These are phyloP conservation scores for Cladosporium velox DNA, from an alignment of 2,329 filamentous ascomycete species.

Conservation along the genomic window DNA sequence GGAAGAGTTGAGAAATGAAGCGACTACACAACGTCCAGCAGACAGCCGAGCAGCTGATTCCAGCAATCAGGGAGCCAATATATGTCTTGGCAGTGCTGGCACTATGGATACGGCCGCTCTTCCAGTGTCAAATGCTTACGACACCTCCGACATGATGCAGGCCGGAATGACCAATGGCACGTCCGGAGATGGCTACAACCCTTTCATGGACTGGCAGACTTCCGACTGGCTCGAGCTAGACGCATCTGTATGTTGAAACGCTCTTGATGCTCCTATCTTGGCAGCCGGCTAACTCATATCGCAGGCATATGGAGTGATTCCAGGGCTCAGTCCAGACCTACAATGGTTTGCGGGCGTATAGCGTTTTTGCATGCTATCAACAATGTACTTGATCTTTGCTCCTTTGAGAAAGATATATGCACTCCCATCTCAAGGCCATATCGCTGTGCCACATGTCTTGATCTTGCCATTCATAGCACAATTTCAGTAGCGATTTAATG, in stretches of 20 bases:
- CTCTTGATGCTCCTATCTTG: not conserved
- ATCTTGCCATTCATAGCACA: too few relatives aligned
- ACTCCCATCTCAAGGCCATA: too few relatives aligned
- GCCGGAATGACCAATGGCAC: slow-evolving; percentile 18
- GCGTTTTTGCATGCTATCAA: not conserved
- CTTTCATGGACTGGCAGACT: slow-evolving; percentile 38
- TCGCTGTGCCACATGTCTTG: too few relatives aligned
- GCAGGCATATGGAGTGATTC: slow-evolving; percentile 15
- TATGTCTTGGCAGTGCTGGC: not conserved
- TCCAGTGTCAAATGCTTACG: not conserved
- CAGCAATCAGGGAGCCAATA: not conserved
- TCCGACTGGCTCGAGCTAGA: slow-evolving; percentile 41
- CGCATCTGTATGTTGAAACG: slow-evolving; percentile 31
- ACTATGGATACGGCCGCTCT: not conserved
- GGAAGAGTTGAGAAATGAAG: slow-evolving; percentile 48
- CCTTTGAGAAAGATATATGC: too few relatives aligned
- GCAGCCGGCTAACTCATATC: not conserved
- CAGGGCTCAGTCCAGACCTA: slow-evolving; percentile 16
- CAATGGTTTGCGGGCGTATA: slow-evolving; percentile 15
- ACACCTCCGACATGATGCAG: not conserved
- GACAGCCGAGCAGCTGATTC: not conserved
- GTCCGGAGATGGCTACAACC: slow-evolving; percentile 23
- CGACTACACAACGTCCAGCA: slow-evolving; percentile 12
- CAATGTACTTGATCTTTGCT: too few relatives aligned
- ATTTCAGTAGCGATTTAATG: too few relatives aligned